Percentiles rank a stretch among this genome's conserved stretches.
Evolutionary conservation across 805 yeast genomes (phyloP).

Genomic region (Kuraishia hungarica): DNA sequence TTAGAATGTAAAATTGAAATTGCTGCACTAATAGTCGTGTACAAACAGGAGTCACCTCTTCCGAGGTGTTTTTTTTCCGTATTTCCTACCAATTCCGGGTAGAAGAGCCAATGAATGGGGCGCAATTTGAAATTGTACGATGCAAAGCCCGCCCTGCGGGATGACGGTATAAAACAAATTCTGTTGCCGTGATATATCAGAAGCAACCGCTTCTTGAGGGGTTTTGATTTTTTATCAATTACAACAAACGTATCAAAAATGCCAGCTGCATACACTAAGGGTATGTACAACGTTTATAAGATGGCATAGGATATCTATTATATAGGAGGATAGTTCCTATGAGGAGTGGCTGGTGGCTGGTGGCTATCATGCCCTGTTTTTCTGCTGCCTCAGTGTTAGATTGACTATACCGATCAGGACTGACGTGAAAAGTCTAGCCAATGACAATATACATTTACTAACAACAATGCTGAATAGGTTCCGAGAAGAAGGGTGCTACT

Average conservation of each 20-base stretch:
- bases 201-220: not conserved
- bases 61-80: not conserved
- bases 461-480: constrained; percentile 28
- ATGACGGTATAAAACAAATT: not conserved
- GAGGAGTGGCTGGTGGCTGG: no score
- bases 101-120: not conserved
- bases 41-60: not conserved
- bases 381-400: not conserved
- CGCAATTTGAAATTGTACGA: not conserved
- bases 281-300: not conserved
- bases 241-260: constrained; percentile 9
- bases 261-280: constrained; percentile 35
- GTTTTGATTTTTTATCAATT: not conserved
- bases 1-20: not conserved
- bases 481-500: constrained; percentile 93
- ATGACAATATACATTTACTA: constrained; percentile 13
- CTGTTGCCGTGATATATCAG: not conserved
- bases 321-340: no score
- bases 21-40: not conserved
- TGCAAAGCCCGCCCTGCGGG: not conserved
- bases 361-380: no score
- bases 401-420: not conserved
- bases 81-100: not conserved
- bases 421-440: not conserved
- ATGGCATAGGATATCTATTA: not conserved